These are phyloP conservation scores for Dactylonectria estremocensis DNA, from an alignment of 2,329 filamentous ascomycete species.

Conservation along the genomic window DNA sequence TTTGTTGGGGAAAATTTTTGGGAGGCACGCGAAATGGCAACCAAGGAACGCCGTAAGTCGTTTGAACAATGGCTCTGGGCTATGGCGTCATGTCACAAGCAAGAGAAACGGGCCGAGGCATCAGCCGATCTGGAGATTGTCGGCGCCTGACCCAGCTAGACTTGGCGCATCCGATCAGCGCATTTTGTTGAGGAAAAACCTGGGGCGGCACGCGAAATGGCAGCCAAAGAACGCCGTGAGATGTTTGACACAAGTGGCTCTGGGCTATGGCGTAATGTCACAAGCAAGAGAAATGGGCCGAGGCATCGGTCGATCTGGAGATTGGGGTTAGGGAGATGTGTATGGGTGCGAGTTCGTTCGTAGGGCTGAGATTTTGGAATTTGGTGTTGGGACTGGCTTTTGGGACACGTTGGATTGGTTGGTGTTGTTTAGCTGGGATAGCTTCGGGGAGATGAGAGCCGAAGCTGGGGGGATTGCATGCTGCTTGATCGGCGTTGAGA, in stretches of 20 bases:
- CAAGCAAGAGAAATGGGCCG: conserved; percentile 9
- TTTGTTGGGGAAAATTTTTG: conserved; percentile 46
- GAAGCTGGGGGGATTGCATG: not conserved
- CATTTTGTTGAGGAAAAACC: too few species aligned
- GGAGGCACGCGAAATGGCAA: conserved; percentile 33
- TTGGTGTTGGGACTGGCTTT: conserved; percentile 10
- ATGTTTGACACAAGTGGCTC: conserved; percentile 1
- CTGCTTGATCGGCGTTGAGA: not conserved
- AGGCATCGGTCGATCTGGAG: conserved; percentile 18
- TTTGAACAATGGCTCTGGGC: not conserved
- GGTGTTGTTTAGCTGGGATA: conserved; percentile 81
- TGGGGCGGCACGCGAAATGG: conserved; percentile 30
- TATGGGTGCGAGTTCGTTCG: conserved; percentile 12
- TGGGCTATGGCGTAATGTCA: conserved; percentile 10
- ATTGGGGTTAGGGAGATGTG: not conserved
- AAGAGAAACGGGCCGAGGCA: too few species aligned
- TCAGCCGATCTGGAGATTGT: too few species aligned
- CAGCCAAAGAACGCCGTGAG: not conserved
- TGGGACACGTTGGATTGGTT: conserved; percentile 55
- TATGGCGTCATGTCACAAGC: too few species aligned
- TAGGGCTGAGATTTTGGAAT: conserved; percentile 2
- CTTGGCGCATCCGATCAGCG: too few species aligned
- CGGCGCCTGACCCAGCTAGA: too few species aligned
- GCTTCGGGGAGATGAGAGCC: not conserved
- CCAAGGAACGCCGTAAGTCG: not conserved